These are phyloP conservation scores for Maudiozyma humilis DNA, from an alignment of 1,139 yeast species.

Conservation along the genomic window DNA sequence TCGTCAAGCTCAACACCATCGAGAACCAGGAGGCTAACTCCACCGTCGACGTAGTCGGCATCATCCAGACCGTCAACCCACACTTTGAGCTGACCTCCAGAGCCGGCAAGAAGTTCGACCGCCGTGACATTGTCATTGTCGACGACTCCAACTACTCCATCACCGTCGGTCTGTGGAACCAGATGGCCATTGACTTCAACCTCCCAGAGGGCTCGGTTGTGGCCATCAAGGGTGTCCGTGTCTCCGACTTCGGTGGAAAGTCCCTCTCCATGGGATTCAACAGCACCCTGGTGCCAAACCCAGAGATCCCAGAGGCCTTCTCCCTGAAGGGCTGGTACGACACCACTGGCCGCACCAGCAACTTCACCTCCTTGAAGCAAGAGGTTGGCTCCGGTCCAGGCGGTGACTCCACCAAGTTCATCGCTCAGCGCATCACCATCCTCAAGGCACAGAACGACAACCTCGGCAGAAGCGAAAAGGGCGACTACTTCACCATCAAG, in stretches of 20 bases:
- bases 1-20: constrained; percentile 60
- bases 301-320: constrained; percentile 84
- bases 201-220: constrained; percentile 76
- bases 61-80: constrained; percentile 67
- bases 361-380: constrained; percentile 53
- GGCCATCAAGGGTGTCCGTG: constrained; percentile 85
- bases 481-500: constrained; percentile 69
- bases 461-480: constrained; percentile 63
- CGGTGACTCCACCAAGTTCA: constrained; percentile 27
- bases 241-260: constrained; percentile 84
- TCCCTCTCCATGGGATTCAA: constrained; percentile 73
- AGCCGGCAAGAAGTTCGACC: constrained; percentile 82
- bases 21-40: constrained; percentile 63
- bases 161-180: constrained; percentile 84
- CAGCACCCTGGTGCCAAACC: constrained; percentile 68
- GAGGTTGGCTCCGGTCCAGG: constrained; percentile 32
- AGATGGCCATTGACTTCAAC: constrained; percentile 68
- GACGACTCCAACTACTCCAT: constrained; percentile 77
- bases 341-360: constrained; percentile 56
- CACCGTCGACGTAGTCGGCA: constrained; percentile 79
- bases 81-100: constrained; percentile 81
- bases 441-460: constrained; percentile 59
- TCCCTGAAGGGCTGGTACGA: constrained; percentile 93
- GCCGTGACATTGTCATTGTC: constrained; percentile 80
- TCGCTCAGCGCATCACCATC: constrained; percentile 54